Evolutionary conservation across 1,284 basidiomycete species (phyloP).

Genomic region (Sporisorium iseilematis-ciliati): DNA sequence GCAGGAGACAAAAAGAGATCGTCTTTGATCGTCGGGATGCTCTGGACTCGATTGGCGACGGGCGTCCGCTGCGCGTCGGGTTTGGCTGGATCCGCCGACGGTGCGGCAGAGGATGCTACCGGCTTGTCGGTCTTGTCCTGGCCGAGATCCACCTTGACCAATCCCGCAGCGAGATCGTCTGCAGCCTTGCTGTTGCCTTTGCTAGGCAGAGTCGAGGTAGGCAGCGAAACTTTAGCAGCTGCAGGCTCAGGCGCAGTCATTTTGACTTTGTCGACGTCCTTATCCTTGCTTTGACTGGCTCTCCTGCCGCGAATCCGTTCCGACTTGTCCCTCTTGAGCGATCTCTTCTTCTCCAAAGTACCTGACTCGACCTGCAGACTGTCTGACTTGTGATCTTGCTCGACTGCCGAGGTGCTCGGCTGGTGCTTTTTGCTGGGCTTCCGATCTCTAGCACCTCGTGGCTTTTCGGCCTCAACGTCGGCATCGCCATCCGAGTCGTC

Average conservation of each 20-base stretch:
- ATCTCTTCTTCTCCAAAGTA: slow-evolving; percentile 26
- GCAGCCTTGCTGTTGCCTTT: not conserved
- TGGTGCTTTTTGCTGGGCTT: slow-evolving; percentile 19
- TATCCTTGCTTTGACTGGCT: slow-evolving; percentile 46
- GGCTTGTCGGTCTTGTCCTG: not conserved
- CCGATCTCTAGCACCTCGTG: slow-evolving; percentile 4
- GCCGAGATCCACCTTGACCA: slow-evolving; percentile 19
- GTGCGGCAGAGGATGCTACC: not conserved
- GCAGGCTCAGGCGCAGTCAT: slow-evolving; percentile 10
- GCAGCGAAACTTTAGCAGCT: slow-evolving; percentile 22
- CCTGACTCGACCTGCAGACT: slow-evolving; percentile 12
- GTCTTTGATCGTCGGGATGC: slow-evolving; percentile 33
- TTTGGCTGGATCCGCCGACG: not conserved
- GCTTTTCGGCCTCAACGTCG: slow-evolving; percentile 36
- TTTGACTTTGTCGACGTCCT: slow-evolving; percentile 39
- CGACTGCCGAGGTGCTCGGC: not conserved
- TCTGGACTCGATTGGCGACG: slow-evolving; percentile 29
- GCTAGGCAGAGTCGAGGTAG: not conserved
- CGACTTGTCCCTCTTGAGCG: slow-evolving; percentile 45
- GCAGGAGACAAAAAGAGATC: slow-evolving; percentile 43
- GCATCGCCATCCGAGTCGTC: slow-evolving; percentile 48
- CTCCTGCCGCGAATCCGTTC: slow-evolving; percentile 43
- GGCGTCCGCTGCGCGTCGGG: slow-evolving; percentile 22
- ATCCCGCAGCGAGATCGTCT: slow-evolving; percentile 13
- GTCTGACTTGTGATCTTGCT: not conserved